phyloP scores from a whole-genome alignment of 139 green algal genomes.

The Chlorella sp. region DNA sequence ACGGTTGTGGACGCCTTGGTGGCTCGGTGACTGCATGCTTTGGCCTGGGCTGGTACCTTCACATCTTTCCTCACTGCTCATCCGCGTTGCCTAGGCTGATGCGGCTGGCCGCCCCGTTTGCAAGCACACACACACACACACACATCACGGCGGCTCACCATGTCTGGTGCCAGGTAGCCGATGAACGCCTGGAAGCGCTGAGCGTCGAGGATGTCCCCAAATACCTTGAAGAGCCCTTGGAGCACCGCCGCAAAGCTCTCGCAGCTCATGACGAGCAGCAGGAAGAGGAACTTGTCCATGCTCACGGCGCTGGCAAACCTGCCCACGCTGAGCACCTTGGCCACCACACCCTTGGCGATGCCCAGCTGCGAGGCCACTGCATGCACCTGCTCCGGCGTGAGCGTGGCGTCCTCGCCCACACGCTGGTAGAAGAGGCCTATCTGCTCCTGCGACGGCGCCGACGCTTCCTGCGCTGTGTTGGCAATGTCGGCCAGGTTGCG shows the following conservation, averaged over 20 bases:
- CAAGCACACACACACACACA: neutral
- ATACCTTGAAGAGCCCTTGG: constrained; percentile 31
- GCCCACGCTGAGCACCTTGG: constrained; percentile 26
- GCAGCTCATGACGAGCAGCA: constrained; percentile 43
- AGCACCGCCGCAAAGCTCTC: constrained; percentile 33
- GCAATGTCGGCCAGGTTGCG: constrained; percentile 49
- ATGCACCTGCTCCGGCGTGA: constrained; percentile 21
- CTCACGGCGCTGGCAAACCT: constrained; percentile 14
- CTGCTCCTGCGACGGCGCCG: constrained; percentile 27
- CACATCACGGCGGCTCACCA: constrained; percentile 9
- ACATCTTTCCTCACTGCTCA: too few relatives aligned
- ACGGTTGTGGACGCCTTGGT: too few relatives aligned
- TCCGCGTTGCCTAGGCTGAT: neutral
- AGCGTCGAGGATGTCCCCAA: constrained; percentile 21
- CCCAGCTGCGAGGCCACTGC: constrained; percentile 25
- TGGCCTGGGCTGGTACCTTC: too few relatives aligned
- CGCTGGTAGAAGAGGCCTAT: constrained; percentile 24
- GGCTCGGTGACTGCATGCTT: too few relatives aligned
- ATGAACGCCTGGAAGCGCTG: constrained; percentile 27
- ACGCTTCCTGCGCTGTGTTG: constrained; percentile 11
- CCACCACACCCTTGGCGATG: constrained; percentile 30
- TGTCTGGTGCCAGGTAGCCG: constrained; percentile 33
- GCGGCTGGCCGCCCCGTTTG: neutral
- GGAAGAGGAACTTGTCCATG: constrained; percentile 39
- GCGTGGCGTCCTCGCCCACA: neutral